A percentile compares a stretch with the other conserved stretches of the same genome.
Evolutionary conservation across 768 basidiomycete genomes (phyloP).

Genomic region (Suillus spraguei): DNA sequence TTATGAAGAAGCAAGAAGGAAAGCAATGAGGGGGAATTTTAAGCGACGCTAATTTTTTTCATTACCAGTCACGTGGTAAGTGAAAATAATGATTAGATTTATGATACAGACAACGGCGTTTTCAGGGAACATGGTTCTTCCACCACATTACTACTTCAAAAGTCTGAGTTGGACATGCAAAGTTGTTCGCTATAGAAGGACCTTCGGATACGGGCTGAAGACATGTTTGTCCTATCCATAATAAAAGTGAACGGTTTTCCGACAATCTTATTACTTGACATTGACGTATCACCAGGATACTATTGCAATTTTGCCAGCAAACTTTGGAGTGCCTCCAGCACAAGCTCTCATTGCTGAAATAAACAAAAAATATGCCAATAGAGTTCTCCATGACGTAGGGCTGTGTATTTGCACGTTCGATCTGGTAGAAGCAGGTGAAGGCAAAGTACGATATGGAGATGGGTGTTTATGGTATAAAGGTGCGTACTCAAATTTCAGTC

Average conservation of each 20-base stretch:
- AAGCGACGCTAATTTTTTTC: not conserved
- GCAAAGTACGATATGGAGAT: constrained; percentile 93
- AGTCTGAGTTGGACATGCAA: not conserved
- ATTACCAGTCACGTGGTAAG: constrained; percentile 5
- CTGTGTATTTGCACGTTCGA: constrained; percentile 92
- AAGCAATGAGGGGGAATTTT: not conserved
- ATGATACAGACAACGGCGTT: not conserved
- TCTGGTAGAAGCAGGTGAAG: constrained; percentile 82
- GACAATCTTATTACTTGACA: not conserved
- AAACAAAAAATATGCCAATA: constrained; percentile 96
- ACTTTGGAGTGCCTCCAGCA: constrained; percentile 77
- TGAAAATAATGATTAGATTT: constrained; percentile 7
- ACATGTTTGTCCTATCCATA: constrained; percentile 51
- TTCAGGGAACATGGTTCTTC: constrained; percentile 2
- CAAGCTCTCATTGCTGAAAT: constrained; percentile 83
- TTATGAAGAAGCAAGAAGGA: constrained; percentile 6
- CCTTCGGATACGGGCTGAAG: not conserved
- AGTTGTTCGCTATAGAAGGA: not conserved
- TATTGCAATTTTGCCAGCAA: constrained; percentile 83
- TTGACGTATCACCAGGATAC: constrained; percentile 65
- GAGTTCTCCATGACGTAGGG: constrained; percentile 87
- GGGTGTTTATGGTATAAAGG: constrained; percentile 95
- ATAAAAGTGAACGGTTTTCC: constrained; percentile 36
- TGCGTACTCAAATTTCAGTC: constrained; percentile 34
- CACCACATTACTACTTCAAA: not conserved